Evolutionary conservation across 169 alveolate species (phyloP).

Genomic region (Eimeria falciformis): DNA sequence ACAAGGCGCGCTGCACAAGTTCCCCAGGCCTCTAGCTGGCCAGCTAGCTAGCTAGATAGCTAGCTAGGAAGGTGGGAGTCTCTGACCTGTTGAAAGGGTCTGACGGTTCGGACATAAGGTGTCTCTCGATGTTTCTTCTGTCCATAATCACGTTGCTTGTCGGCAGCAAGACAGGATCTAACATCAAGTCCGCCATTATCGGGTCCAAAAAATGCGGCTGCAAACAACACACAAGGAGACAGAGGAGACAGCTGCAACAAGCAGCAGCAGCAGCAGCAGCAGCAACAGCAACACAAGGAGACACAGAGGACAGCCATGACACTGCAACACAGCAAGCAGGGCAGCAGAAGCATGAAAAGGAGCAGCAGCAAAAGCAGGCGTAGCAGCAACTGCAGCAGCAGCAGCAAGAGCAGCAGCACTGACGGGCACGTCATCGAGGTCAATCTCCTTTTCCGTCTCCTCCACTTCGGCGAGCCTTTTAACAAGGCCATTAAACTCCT

Average conservation of each 20-base stretch:
- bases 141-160: conserved; percentile 92
- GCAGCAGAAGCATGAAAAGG: background rate
- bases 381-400: background rate
- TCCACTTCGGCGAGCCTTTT: conserved; percentile 77
- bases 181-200: conserved; percentile 92
- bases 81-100: conserved; percentile 94
- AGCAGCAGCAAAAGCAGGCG: background rate
- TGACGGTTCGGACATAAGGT: conserved; percentile 93
- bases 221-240: conserved; percentile 76
- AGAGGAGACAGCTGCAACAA: background rate
- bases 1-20: background rate
- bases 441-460: conserved; percentile 64
- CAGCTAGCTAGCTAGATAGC: background rate
- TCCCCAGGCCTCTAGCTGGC: no score
- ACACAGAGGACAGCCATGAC: background rate
- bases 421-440: conserved; percentile 76
- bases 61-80: no score
- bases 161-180: conserved; percentile 95
- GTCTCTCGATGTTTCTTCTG: conserved; percentile 92
- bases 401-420: conserved; percentile 34
- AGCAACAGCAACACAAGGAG: background rate
- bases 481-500: conserved; percentile 75
- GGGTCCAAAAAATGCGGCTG: conserved; percentile 95
- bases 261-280: conserved; percentile 9
- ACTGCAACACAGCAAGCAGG: no score